phyloP scores from a whole-genome alignment of 805 yeast species.

The Peterozyma toletana region DNA sequence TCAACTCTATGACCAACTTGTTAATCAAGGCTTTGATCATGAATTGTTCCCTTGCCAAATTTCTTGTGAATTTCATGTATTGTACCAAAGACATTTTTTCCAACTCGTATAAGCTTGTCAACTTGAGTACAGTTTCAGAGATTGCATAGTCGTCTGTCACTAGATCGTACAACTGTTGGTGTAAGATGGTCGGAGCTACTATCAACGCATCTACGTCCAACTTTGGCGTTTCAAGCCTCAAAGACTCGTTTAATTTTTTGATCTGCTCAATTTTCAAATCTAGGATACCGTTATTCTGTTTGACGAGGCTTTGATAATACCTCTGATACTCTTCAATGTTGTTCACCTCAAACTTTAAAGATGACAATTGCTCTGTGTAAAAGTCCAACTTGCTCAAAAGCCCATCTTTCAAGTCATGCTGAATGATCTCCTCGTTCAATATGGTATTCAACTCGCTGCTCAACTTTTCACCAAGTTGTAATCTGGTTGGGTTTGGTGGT shows the following conservation, averaged over 20 bases:
- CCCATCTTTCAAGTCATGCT: constrained; percentile 7
- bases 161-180: constrained; percentile 56
- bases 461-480: constrained; percentile 4
- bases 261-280: constrained; percentile 15
- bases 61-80: constrained; percentile 38
- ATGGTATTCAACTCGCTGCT: constrained; percentile 6
- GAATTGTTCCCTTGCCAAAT: constrained; percentile 60
- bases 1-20: constrained; percentile 2
- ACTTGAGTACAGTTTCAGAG: constrained; percentile 47
- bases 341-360: constrained; percentile 12
- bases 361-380: constrained; percentile 13
- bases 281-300: constrained; percentile 21
- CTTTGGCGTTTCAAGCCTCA: constrained; percentile 21
- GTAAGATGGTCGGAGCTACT: constrained; percentile 43
- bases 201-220: constrained; percentile 36
- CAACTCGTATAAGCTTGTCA: constrained; percentile 34
- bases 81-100: constrained; percentile 42
- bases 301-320: constrained; percentile 11
- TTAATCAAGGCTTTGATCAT: constrained; percentile 17
- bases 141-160: constrained; percentile 63
- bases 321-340: constrained; percentile 17
- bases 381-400: constrained; percentile 5
- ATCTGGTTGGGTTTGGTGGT: constrained; percentile 9
- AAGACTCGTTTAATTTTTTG: constrained; percentile 5
- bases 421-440: constrained; percentile 5